These are phyloP conservation scores for Fusarium sulawesiense DNA, from an alignment of 2,329 filamentous ascomycete species.

Conservation along the genomic window DNA sequence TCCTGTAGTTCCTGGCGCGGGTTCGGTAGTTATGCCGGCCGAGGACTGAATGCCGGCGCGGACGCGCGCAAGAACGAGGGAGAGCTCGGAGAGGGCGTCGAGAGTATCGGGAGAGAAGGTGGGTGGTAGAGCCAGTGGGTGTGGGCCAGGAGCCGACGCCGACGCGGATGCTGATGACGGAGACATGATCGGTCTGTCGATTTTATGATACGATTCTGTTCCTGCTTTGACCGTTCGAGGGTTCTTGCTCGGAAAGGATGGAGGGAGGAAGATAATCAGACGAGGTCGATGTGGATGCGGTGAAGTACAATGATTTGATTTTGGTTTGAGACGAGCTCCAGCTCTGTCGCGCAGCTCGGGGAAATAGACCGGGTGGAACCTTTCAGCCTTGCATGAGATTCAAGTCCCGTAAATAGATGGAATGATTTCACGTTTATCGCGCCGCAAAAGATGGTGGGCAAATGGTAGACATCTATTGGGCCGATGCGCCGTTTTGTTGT, in stretches of 20 bases:
- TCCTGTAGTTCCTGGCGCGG: constrained; percentile 52
- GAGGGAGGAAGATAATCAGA: constrained; percentile 20
- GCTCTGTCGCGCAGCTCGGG: constrained; percentile 15
- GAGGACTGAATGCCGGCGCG: constrained; percentile 62
- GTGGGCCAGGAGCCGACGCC: constrained; percentile 41
- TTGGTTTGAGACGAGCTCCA: constrained; percentile 1
- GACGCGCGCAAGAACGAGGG: constrained; percentile 80
- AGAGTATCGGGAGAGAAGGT: constrained; percentile 84
- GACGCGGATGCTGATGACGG: constrained; percentile 47
- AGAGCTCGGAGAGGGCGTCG: constrained; percentile 85
- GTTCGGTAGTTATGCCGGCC: constrained; percentile 54
- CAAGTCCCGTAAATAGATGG: constrained; percentile 24
- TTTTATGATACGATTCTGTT: constrained; percentile 13
- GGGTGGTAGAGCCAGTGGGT: constrained; percentile 64
- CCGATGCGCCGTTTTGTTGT: constrained; percentile 40
- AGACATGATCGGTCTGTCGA: constrained; percentile 38
- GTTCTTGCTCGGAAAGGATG: constrained; percentile 16
- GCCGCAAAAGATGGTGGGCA: constrained; percentile 26
- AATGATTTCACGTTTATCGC: constrained; percentile 1
- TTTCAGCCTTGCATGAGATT: constrained; percentile 41
- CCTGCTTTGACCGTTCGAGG: constrained; percentile 19
- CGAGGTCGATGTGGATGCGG: constrained; percentile 31
- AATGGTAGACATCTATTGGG: constrained; percentile 42
- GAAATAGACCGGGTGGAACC: constrained; percentile 30
- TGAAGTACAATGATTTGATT: constrained; percentile 23